Evolutionary conservation across 352 stramenopile species (phyloP), one percentile per base, ranked within the genome.

Genomic region (Elongisporangium undulatum): DNA sequence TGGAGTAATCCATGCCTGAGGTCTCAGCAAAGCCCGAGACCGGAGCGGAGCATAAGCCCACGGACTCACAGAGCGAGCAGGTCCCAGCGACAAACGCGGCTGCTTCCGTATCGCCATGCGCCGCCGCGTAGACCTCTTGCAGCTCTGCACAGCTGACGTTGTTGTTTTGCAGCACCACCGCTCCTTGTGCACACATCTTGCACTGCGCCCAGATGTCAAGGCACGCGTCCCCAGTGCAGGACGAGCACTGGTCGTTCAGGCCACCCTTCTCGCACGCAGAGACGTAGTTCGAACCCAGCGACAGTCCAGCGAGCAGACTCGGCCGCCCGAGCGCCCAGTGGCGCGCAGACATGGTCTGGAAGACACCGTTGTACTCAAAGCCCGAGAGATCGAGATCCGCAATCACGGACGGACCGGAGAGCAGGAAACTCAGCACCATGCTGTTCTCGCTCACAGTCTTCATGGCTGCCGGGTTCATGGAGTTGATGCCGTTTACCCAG

Each of bases 401-500:
- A n/a, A 84, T 56, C n/a, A 53, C 53, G 2, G 26, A 23, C 4
- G 54, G 52, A 13, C 64, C 61, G 2, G 6, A n/a, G 0, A 20
- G 52, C 8, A 80, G 49, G 49, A 83, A 77, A 13, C 49, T 55
- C 13, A 76, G 24, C 38, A 79, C 69, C 8, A 53, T 51, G 0
- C 51, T 49, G 48, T 70, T 70, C n/a, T 10, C 19, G 20, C 64
- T 59, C 0, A 80, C 55, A 23, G 55, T 64, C 59, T 73, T 75
- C 72, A 74, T 74, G 19, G 74, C 74, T 17, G 54, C 56, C 0
- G 74, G 55, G n/a, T 84, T 51, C 55, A 80, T 69, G 54, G 74
- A 84, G 61, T 84, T 84, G 61, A 81, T 64, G 0, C 72, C 74
- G 49, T 81, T 81, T 21, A 77, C 52, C 78, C 64, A 90, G 41